Conservation (phyloP, 768 basidiomycete species). For the Dendrothele bispora region DNA sequence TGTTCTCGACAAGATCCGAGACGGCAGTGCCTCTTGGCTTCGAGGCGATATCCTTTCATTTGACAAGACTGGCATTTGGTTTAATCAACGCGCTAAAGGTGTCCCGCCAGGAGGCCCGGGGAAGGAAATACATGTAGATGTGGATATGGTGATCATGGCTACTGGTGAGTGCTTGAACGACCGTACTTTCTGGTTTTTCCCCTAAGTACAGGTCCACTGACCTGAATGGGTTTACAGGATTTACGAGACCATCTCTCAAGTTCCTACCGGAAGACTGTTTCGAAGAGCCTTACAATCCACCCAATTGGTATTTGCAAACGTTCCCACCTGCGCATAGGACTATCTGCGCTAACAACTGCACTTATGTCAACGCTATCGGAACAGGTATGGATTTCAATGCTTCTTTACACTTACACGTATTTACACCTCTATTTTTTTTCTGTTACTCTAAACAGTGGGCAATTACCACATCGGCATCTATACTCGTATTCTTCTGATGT, state of each 20-base stretch:
- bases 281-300: slow-evolving; percentile 49
- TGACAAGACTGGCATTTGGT: slow-evolving; percentile 31
- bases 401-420: slow-evolving; percentile 35
- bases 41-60: slow-evolving; percentile 45
- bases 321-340: slow-evolving; percentile 57
- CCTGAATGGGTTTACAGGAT: no score
- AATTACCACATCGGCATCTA: slow-evolving; percentile 55
- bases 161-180: no score
- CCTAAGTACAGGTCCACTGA: no score
- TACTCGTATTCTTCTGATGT: slow-evolving; percentile 47
- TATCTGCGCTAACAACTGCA: slow-evolving; percentile 49
- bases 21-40: slow-evolving; percentile 42
- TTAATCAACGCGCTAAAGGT: slow-evolving; percentile 36
- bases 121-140: slow-evolving; percentile 32
- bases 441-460: slow-evolving; percentile 4
- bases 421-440: background rate
- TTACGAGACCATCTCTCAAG: slow-evolving; percentile 41
- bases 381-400: slow-evolving; percentile 35
- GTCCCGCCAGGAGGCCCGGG: slow-evolving; percentile 33
- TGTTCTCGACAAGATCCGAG: slow-evolving; percentile 45
- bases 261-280: slow-evolving; percentile 51
- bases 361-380: slow-evolving; percentile 50
- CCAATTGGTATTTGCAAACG: slow-evolving; percentile 54
- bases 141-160: slow-evolving; percentile 51
- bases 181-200: no score